These are phyloP conservation scores for Malassezia japonica DNA, from an alignment of 1,284 basidiomycete genomes.

Conservation along the genomic window DNA sequence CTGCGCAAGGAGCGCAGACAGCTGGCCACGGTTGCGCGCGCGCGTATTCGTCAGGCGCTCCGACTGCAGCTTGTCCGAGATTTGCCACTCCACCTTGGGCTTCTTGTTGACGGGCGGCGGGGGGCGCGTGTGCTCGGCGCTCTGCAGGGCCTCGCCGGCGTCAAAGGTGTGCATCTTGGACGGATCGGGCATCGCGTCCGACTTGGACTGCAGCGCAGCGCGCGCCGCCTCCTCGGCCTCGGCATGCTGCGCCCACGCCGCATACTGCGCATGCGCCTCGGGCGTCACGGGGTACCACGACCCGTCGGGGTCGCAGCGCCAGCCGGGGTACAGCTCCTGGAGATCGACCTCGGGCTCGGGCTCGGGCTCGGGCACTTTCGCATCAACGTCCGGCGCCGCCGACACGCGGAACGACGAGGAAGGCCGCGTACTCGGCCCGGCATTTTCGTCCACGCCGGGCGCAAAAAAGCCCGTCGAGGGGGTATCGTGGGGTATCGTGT, in stretches of 20 bases:
- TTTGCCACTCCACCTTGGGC: constrained; percentile 8
- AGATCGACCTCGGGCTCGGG: neutral
- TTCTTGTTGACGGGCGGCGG: constrained; percentile 14
- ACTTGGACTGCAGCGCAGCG: neutral
- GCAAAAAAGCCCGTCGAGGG: neutral
- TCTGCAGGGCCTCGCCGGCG: constrained; percentile 5
- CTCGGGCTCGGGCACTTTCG: neutral
- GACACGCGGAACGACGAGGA: constrained; percentile 17
- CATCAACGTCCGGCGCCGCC: constrained; percentile 27
- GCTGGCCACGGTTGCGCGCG: constrained; percentile 34
- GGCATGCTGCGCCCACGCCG: constrained; percentile 17
- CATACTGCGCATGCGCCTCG: constrained; percentile 35
- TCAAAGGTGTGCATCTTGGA: constrained; percentile 1
- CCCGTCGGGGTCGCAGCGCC: constrained; percentile 43
- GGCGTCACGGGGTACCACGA: constrained; percentile 44
- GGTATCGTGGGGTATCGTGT: neutral
- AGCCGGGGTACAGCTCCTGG: constrained; percentile 25
- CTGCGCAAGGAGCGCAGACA: constrained; percentile 32
- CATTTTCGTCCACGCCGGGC: too few relatives aligned
- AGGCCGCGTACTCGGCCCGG: too few relatives aligned
- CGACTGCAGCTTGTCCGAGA: constrained; percentile 17
- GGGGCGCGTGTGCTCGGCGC: constrained; percentile 14
- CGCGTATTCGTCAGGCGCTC: constrained; percentile 24
- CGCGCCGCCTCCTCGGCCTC: neutral
- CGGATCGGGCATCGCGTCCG: neutral